Evolutionary conservation across 1,284 basidiomycete genomes (phyloP).

Genomic region (Cryptococcus hybrid): DNA sequence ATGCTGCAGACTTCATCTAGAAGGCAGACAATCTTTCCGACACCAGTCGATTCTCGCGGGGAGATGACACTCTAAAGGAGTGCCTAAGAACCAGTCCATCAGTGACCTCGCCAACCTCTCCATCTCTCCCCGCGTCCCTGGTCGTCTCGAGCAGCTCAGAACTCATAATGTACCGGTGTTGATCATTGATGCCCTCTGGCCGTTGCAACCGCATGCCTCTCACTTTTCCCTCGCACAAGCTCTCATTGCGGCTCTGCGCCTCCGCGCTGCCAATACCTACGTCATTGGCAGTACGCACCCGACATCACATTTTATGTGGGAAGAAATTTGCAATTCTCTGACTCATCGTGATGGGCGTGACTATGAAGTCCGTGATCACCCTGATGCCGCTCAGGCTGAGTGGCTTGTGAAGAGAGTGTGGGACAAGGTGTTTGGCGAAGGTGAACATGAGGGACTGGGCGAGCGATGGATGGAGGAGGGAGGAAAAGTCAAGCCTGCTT

Average conservation of each 20-base stretch:
- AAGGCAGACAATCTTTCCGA: not conserved
- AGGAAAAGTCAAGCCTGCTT: slow-evolving; percentile 38
- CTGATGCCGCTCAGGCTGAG: slow-evolving; percentile 31
- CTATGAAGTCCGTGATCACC: slow-evolving; percentile 17
- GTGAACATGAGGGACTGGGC: slow-evolving; percentile 11
- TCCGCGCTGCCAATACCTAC: slow-evolving; percentile 41
- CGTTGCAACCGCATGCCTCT: slow-evolving; percentile 35
- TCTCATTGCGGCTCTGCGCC: slow-evolving; percentile 31
- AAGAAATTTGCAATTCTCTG: slow-evolving; percentile 35
- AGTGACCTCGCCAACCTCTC: not conserved
- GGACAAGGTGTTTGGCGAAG: slow-evolving; percentile 16
- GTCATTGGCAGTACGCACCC: slow-evolving; percentile 48
- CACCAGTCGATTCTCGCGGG: slow-evolving; percentile 5
- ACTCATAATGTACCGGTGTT: slow-evolving; percentile 24
- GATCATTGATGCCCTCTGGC: slow-evolving; percentile 48
- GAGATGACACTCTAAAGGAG: not conserved
- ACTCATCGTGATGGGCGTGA: slow-evolving; percentile 1
- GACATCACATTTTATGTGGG: slow-evolving; percentile 48
- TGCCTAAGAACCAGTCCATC: not conserved
- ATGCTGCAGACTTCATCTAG: slow-evolving; percentile 10
- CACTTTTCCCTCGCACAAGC: slow-evolving; percentile 48
- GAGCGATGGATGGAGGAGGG: slow-evolving; percentile 20
- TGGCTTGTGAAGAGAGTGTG: slow-evolving; percentile 25
- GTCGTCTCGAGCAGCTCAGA: not conserved
- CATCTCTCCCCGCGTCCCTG: slow-evolving; percentile 3